Conservation (phyloP, 208 protist species). For the Leishmania turanica region DNA sequence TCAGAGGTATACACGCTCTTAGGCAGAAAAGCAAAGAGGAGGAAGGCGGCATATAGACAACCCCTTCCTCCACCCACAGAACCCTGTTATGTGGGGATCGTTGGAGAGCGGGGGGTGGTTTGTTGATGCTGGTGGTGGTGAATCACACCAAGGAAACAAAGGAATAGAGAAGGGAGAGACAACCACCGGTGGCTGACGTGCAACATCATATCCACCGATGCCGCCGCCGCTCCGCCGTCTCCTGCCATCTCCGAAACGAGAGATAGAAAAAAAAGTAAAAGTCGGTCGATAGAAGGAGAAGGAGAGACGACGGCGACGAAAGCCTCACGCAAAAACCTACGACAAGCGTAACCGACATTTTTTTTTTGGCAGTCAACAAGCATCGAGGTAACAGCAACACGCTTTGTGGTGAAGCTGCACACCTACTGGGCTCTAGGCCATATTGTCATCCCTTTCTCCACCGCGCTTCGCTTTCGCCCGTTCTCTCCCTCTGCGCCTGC, state of each 20-base stretch:
- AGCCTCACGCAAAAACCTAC: neutral
- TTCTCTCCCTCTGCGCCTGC: neutral
- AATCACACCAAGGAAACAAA: neutral
- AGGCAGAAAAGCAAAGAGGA: neutral
- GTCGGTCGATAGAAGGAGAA: slow-evolving; percentile 1
- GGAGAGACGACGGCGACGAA: neutral
- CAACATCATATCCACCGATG: neutral
- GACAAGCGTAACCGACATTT: neutral
- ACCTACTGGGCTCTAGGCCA: neutral
- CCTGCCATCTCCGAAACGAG: neutral
- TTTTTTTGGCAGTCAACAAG: neutral
- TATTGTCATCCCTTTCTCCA: neutral
- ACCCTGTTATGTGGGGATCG: neutral
- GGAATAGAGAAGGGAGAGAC: slow-evolving; percentile 16
- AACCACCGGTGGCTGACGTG: neutral
- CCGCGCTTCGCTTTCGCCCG: neutral
- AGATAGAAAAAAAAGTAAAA: slow-evolving; percentile 12
- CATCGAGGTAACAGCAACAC: neutral
- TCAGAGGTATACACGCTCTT: neutral
- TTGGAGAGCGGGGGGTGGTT: no score
- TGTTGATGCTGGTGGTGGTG: neutral
- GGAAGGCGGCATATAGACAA: neutral
- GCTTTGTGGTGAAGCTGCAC: slow-evolving; percentile 7
- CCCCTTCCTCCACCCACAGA: neutral
- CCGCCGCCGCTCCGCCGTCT: neutral